Evolutionary conservation across 2,329 filamentous ascomycete species (phyloP), one percentile per base, ranked within the genome.

Genomic region (Fusarium sp.): DNA sequence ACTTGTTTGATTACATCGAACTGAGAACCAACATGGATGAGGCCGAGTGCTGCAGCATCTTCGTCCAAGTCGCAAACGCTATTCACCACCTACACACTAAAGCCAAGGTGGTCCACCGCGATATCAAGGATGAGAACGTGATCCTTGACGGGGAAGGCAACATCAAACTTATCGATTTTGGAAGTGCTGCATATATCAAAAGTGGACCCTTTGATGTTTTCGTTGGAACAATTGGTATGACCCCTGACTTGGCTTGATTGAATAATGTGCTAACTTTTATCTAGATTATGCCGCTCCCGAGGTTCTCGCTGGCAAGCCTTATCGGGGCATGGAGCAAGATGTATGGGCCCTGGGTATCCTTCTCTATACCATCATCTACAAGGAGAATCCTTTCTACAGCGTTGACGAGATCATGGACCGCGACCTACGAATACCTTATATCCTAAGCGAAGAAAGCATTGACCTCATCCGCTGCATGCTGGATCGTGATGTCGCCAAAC

Each of bases 351-450:
- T 99, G 18, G 96, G 96, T 25, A 98, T 99, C 76, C 87, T 99
- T 27, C 88, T 99, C 16, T 99, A 99, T 84, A 99, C 96, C 29
- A 98, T 99, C 77, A 92, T 98, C 77, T 99, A 99, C 87, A 99
- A 98, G 83, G 96, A 99, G 82, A 99, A 99, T 78, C 95, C 96
- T 1, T 99, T 98, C 81, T 98, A 98, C 86, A 97, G 92, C 81
- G 96, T 98, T 76, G 96, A 99, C 80, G 96, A 99, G 84, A 99
- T 99, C 77, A 97, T 98, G 88, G 96, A 99, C 79, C 94, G 95
- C 76, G 95, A 98, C 74, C 84, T 99, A 63, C 89, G 96, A 49
- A 91, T 99, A 29, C 96, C 96, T 0, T 98, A 93, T 79, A 88
- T 92, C 34, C 90, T 95, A 83, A 94, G 93, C 79, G 94, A 98